phyloP scores from a whole-genome alignment of 495 filamentous ascomycete genomes.

The Penicillium silybi region DNA sequence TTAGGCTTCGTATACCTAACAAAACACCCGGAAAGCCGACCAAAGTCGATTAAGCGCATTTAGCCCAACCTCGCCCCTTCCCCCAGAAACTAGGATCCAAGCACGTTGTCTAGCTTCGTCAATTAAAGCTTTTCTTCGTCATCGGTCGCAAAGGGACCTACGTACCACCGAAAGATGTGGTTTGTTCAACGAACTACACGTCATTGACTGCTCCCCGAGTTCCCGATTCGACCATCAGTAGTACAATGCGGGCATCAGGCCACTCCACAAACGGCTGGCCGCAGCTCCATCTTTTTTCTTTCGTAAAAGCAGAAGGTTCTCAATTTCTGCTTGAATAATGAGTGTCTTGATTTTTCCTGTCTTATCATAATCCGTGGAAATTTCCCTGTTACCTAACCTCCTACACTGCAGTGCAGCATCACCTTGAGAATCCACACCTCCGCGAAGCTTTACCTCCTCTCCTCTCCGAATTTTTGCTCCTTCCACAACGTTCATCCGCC shows the following conservation, averaged over 20 bases:
- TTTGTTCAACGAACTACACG: background rate
- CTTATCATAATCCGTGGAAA: background rate
- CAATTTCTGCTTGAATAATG: background rate
- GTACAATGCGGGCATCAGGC: background rate
- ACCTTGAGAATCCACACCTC: background rate
- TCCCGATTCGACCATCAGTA: background rate
- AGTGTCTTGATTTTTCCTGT: background rate
- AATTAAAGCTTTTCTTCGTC: background rate
- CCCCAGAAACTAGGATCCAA: background rate
- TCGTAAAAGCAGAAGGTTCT: background rate
- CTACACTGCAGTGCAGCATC: background rate
- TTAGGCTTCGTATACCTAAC: slow-evolving; percentile 1
- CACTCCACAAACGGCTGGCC: background rate
- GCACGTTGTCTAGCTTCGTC: background rate
- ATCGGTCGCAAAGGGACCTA: slow-evolving; percentile 1
- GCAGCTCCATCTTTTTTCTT: background rate
- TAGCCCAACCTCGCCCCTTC: slow-evolving; percentile 1
- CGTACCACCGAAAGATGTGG: background rate
- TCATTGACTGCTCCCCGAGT: background rate
- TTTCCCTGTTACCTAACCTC: background rate
- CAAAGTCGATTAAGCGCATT: background rate
- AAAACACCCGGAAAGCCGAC: background rate
- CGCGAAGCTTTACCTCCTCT: background rate
- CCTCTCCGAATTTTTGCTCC: background rate
- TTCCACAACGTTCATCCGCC: background rate